Percentiles rank a stretch among this genome's conserved stretches.
Evolutionary conservation across 179 eudicot species (phyloP).

Genomic region (Camellia oleifera): DNA sequence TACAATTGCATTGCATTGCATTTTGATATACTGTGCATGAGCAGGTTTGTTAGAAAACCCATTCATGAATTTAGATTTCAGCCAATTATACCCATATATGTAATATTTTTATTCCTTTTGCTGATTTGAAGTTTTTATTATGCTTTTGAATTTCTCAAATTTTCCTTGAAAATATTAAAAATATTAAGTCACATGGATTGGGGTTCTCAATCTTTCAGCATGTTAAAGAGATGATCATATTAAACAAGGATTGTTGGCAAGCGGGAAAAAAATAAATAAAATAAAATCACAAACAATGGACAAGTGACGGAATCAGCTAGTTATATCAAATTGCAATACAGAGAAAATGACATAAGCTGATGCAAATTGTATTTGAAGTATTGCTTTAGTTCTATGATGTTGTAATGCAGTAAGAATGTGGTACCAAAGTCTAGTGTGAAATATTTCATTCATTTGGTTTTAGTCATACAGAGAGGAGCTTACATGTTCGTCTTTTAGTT

Average conservation of each 20-base stretch:
- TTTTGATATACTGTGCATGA: too few species aligned
- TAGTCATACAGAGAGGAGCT: background rate
- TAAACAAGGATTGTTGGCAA: background rate
- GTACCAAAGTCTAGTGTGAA: too few species aligned
- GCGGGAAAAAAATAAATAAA: background rate
- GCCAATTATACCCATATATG: too few species aligned
- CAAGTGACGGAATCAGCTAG: background rate
- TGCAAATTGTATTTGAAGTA: too few species aligned
- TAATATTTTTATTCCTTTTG: background rate
- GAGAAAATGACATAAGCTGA: background rate
- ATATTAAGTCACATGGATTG: background rate
- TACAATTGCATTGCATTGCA: too few species aligned
- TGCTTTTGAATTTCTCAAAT: background rate
- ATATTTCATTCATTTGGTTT: background rate
- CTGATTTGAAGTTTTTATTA: background rate
- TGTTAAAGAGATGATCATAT: background rate
- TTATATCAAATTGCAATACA: background rate
- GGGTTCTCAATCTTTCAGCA: background rate
- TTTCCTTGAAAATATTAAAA: background rate
- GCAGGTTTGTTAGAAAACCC: too few species aligned
- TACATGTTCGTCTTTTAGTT: background rate
- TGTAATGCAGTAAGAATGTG: background rate
- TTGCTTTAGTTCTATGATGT: background rate
- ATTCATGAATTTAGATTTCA: too few species aligned
- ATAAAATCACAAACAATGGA: background rate